phyloP scores from a whole-genome alignment of 371 early-diverging fungal genomes.

The Antonospora locustae region DNA sequence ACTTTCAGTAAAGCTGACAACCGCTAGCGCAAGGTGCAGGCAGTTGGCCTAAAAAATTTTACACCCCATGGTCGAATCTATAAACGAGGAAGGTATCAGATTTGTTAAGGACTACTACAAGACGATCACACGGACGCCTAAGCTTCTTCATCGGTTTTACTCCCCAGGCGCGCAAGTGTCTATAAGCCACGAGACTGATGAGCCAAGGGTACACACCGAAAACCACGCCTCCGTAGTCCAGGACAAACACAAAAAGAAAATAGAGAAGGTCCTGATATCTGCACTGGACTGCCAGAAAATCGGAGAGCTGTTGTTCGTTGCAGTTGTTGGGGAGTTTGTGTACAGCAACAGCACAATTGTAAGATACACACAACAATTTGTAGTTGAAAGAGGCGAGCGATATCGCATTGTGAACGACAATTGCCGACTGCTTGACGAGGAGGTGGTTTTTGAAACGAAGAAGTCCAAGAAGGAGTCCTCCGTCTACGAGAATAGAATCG shows the following conservation, averaged over 20 bases:
- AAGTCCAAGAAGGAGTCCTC: not conserved
- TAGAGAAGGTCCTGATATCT: constrained; percentile 29
- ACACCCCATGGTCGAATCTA: constrained; percentile 15
- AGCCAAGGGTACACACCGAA: constrained; percentile 1
- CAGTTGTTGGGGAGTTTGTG: constrained; percentile 34
- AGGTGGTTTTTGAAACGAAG: constrained; percentile 19
- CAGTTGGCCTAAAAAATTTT: too few relatives aligned
- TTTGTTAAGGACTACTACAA: constrained; percentile 21
- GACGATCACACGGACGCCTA: constrained; percentile 8
- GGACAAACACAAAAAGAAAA: not conserved
- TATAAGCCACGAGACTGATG: constrained; percentile 10
- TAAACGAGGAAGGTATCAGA: constrained; percentile 5
- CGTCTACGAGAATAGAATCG: not conserved
- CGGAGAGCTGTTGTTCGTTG: constrained; percentile 4
- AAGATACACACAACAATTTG: constrained; percentile 26
- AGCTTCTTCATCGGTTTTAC: constrained; percentile 7
- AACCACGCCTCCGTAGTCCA: constrained; percentile 1
- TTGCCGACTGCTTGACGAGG: constrained; percentile 26
- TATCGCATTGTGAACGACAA: constrained; percentile 23
- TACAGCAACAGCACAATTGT: constrained; percentile 15
- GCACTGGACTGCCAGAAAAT: constrained; percentile 10
- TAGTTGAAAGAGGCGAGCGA: constrained; percentile 4
- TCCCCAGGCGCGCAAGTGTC: constrained; percentile 1
- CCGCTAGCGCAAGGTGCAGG: too few relatives aligned
- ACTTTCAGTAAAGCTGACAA: too few relatives aligned